Conservation (phyloP, 192 early-diverging fungal genomes). For the Mortierella hygrophila region DNA sequence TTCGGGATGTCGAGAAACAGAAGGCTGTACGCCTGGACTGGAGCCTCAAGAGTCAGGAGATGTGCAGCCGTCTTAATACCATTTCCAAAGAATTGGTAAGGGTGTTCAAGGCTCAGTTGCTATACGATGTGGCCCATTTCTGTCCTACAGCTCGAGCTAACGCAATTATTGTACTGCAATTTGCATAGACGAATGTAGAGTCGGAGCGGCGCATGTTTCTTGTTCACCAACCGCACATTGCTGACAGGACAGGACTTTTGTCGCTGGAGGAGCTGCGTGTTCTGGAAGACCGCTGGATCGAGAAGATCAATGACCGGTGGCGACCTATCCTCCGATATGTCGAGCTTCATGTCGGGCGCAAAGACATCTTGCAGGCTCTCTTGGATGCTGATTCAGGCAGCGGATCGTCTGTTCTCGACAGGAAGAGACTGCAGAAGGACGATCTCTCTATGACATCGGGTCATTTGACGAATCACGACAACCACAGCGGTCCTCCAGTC, state of each 20-base stretch:
- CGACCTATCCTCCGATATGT: conserved; percentile 27
- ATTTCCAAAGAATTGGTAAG: conserved; percentile 25
- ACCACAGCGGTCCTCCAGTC: not conserved
- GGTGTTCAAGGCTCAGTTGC: no score
- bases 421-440: not conserved
- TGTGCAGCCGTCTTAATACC: not conserved
- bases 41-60: conserved; percentile 10
- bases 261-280: conserved; percentile 10
- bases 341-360: conserved; percentile 16
- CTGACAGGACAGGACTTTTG: not conserved
- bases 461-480: not conserved
- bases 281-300: conserved; percentile 30
- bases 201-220: conserved; percentile 19
- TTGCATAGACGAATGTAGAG: not conserved
- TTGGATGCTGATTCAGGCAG: not conserved
- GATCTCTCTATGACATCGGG: conserved; percentile 1
- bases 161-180: not conserved
- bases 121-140: no score
- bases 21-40: conserved; percentile 2
- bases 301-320: conserved; percentile 26
- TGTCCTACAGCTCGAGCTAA: not conserved
- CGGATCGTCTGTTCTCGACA: not conserved
- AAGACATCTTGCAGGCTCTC: not conserved
- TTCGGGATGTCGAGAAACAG: conserved; percentile 12
- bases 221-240: not conserved